A percentile compares a stretch with the other conserved stretches of the same genome.
Evolutionary conservation across 768 basidiomycete species (phyloP).

Genomic region (Phylloporus sp.): DNA sequence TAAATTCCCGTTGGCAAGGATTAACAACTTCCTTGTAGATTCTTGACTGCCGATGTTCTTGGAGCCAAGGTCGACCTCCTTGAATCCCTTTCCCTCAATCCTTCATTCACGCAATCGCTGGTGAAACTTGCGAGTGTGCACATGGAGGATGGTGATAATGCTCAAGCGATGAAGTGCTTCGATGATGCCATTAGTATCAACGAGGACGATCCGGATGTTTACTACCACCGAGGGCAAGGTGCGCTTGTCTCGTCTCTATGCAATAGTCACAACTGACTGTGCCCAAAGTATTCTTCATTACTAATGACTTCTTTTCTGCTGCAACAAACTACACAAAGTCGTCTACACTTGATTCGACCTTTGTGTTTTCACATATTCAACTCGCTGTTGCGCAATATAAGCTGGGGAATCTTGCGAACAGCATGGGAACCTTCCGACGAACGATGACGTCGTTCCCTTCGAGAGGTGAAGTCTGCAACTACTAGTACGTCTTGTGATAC

Average conservation of each 20-base stretch:
- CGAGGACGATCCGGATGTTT: constrained; percentile 87
- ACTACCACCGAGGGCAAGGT: constrained; percentile 99
- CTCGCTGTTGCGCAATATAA: constrained; percentile 98
- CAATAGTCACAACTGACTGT: neutral
- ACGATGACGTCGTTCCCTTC: constrained; percentile 84
- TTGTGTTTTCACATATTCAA: constrained; percentile 97
- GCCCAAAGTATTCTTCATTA: constrained; percentile 82
- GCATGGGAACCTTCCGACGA: constrained; percentile 87
- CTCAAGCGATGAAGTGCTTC: constrained; percentile 85
- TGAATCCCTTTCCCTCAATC: constrained; percentile 65
- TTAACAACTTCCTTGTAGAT: constrained; percentile 43
- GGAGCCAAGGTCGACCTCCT: constrained; percentile 84
- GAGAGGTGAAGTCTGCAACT: constrained; percentile 87
- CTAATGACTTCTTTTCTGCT: constrained; percentile 82
- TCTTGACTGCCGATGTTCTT: constrained; percentile 79
- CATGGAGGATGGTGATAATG: constrained; percentile 89
- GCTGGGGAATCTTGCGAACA: constrained; percentile 66
- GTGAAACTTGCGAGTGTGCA: constrained; percentile 97
- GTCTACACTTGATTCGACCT: constrained; percentile 77
- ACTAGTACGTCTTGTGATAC: constrained; percentile 62
- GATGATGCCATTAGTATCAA: constrained; percentile 84
- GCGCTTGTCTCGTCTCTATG: neutral
- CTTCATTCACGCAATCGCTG: constrained; percentile 76
- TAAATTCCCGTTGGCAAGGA: neutral
- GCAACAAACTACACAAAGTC: constrained; percentile 90